Conservation (phyloP, 192 early-diverging fungal genomes). For the Glomus cerebriforme region DNA sequence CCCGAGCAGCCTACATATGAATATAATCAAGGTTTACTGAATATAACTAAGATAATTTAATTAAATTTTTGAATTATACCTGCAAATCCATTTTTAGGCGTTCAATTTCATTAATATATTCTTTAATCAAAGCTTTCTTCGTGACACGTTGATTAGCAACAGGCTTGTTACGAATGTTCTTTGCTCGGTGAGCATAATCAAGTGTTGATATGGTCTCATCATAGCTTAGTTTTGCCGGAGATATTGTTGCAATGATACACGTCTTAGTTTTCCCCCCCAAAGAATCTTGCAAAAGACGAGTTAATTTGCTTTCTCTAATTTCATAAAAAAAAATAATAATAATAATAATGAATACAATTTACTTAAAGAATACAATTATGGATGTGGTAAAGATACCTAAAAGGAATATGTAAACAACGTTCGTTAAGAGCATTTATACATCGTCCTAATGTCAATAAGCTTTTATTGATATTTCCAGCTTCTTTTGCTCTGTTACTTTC, state of each 20-base stretch:
- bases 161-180: constrained; percentile 76
- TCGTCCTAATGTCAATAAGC: constrained; percentile 67
- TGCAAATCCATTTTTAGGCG: constrained; percentile 76
- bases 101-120: constrained; percentile 80
- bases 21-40: constrained; percentile 12
- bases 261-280: constrained; percentile 89
- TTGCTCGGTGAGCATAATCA: constrained; percentile 78
- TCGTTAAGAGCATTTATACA: constrained; percentile 71
- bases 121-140: constrained; percentile 79
- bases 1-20: constrained; percentile 61
- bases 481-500: constrained; percentile 81
- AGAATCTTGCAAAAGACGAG: constrained; percentile 88
- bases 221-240: constrained; percentile 65
- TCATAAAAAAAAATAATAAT: neutral
- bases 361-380: neutral
- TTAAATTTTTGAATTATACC: constrained; percentile 33
- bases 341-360: neutral
- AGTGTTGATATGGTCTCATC: constrained; percentile 78
- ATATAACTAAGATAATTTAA: neutral
- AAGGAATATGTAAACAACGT: constrained; percentile 65
- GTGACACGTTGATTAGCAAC: constrained; percentile 79
- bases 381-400: constrained; percentile 43
- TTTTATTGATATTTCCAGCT: constrained; percentile 90
- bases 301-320: constrained; percentile 80
- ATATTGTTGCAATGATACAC: constrained; percentile 94